phyloP scores from a whole-genome alignment of 208 protist genomes.

The Crithidia thermophila region DNA sequence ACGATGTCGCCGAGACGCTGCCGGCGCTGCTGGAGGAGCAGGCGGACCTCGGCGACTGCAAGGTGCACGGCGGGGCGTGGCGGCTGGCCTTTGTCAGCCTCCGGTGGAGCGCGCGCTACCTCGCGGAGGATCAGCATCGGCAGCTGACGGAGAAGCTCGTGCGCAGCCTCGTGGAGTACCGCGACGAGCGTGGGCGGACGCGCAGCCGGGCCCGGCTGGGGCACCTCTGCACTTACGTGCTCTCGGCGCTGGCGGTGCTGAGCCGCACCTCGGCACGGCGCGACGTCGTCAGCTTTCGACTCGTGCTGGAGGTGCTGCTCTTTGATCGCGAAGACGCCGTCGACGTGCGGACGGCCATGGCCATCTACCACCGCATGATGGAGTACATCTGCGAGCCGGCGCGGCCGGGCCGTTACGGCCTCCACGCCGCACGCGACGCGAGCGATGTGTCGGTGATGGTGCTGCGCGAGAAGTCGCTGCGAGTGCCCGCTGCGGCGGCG shows the following conservation, averaged over 20 bases:
- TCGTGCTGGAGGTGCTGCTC: slow-evolving; percentile 58
- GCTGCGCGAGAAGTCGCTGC: slow-evolving; percentile 38
- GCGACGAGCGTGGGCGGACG: slow-evolving; percentile 33
- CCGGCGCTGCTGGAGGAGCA: slow-evolving; percentile 65
- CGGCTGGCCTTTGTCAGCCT: slow-evolving; percentile 63
- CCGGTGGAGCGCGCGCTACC: slow-evolving; percentile 35
- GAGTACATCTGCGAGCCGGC: slow-evolving; percentile 55
- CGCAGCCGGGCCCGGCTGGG: slow-evolving; percentile 46
- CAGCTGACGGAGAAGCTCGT: slow-evolving; percentile 43
- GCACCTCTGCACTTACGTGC: slow-evolving; percentile 53
- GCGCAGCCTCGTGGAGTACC: slow-evolving; percentile 49
- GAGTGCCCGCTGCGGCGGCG: slow-evolving; percentile 35
- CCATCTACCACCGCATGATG: slow-evolving; percentile 54
- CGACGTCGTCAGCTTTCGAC: slow-evolving; percentile 46
- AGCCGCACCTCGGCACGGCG: slow-evolving; percentile 55
- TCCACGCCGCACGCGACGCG: slow-evolving; percentile 20
- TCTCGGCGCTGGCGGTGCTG: slow-evolving; percentile 54
- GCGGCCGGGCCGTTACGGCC: slow-evolving; percentile 23
- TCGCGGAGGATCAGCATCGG: slow-evolving; percentile 12
- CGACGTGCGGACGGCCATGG: slow-evolving; percentile 47
- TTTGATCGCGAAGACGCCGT: slow-evolving; percentile 38
- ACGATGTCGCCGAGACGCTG: slow-evolving; percentile 49
- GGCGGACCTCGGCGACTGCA: slow-evolving; percentile 29
- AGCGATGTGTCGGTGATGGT: slow-evolving; percentile 46
- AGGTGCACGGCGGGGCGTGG: slow-evolving; percentile 66